Percentiles rank a stretch among this genome's conserved stretches.
Conservation (phyloP, 352 stramenopile genomes). For the Globisporangium takayamanum region DNA sequence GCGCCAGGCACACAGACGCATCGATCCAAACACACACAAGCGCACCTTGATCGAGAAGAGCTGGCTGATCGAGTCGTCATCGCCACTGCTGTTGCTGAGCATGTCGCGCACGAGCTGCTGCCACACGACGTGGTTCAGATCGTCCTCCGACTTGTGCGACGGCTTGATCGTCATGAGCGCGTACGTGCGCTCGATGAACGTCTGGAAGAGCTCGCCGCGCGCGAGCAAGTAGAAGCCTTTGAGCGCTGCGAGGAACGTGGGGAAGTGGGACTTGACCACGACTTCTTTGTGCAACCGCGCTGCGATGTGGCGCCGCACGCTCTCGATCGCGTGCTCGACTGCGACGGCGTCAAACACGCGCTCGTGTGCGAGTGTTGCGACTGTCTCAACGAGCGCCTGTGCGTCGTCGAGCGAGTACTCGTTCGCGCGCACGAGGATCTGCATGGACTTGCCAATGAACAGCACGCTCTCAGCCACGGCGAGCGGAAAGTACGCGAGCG, state of each 20-base stretch:
- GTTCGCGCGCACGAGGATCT: conserved; percentile 42
- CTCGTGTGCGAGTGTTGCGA: conserved; percentile 26
- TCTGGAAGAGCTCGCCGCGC: conserved; percentile 66
- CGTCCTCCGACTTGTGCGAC: conserved; percentile 44
- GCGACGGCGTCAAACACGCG: conserved; percentile 41
- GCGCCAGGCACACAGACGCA: neutral
- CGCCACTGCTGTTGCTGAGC: conserved; percentile 9
- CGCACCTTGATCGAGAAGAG: conserved; percentile 43
- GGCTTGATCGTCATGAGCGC: conserved; percentile 46
- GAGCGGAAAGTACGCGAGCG: conserved; percentile 53
- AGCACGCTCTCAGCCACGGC: conserved; percentile 59
- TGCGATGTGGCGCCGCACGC: conserved; percentile 46
- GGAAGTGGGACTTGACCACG: conserved; percentile 61
- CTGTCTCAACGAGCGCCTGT: conserved; percentile 32
- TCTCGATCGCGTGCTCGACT: conserved; percentile 53
- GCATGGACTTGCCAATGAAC: conserved; percentile 57
- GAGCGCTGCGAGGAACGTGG: conserved; percentile 41
- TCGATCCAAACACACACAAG: neutral
- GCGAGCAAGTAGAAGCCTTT: conserved; percentile 67
- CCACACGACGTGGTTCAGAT: conserved; percentile 65
- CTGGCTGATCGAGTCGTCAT: conserved; percentile 30
- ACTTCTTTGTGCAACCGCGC: conserved; percentile 53
- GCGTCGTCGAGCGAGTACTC: conserved; percentile 43
- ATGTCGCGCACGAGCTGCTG: conserved; percentile 44
- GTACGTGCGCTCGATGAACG: conserved; percentile 59